Conservation (phyloP, 2,329 filamentous ascomycete genomes). For the Aciculosporium take region DNA sequence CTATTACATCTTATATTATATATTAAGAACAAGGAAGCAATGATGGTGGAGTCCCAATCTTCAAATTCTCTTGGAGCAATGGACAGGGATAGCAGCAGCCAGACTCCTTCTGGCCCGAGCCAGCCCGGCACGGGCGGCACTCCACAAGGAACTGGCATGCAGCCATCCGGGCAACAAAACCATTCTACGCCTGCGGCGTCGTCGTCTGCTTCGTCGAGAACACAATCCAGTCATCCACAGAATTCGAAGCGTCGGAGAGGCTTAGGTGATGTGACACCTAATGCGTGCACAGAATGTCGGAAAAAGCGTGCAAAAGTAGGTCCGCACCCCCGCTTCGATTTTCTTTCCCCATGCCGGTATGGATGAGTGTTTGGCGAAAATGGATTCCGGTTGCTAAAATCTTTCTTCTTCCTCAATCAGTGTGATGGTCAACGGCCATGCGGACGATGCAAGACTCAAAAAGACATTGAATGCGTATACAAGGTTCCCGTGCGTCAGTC, state of each 20-base stretch:
- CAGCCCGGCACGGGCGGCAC: constrained; percentile 20
- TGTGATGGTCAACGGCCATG: constrained; percentile 46
- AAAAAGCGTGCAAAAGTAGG: constrained; percentile 47
- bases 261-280: constrained; percentile 41
- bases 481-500: constrained; percentile 49
- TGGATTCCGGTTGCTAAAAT: neutral
- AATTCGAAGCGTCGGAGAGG: constrained; percentile 38
- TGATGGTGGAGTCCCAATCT: neutral
- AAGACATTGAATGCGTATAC: constrained; percentile 43
- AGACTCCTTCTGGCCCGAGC: constrained; percentile 16
- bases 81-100: constrained; percentile 18
- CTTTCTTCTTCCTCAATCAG: constrained; percentile 17
- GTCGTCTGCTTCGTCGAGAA: constrained; percentile 10
- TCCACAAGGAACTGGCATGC: constrained; percentile 18
- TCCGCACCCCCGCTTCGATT: neutral
- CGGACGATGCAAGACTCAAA: constrained; percentile 39
- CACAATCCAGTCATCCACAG: constrained; percentile 15
- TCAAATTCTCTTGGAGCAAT: constrained; percentile 10
- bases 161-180: constrained; percentile 7
- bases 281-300: constrained; percentile 46
- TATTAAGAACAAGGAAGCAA: neutral
- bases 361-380: neutral
- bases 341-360: neutral
- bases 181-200: constrained; percentile 6
- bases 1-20: too few relatives aligned